Percentiles rank a stretch among this genome's conserved stretches.
phyloP scores from a whole-genome alignment of 306 rosid species.

The Malus domestica region DNA sequence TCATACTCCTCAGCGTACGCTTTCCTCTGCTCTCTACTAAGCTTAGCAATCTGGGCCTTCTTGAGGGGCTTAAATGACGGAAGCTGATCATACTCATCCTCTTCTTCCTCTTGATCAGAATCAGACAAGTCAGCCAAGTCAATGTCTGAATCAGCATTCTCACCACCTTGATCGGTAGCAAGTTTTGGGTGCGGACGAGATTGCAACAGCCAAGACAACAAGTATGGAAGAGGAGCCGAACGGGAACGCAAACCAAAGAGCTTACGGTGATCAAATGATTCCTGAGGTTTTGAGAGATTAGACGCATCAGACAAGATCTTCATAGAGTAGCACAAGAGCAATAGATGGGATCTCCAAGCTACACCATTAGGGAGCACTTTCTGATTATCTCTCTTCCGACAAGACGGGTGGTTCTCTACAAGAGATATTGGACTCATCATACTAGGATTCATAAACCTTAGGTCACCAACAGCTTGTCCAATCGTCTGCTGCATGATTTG shows the following conservation, averaged over 20 bases:
- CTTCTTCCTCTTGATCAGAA: conserved; percentile 85
- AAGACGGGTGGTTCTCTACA: conserved; percentile 91
- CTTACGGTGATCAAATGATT: conserved; percentile 63
- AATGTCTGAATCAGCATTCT: conserved; percentile 80
- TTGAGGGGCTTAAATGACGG: conserved; percentile 92
- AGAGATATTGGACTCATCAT: conserved; percentile 82
- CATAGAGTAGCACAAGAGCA: conserved; percentile 83
- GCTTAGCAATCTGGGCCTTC: conserved; percentile 80
- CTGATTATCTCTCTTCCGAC: conserved; percentile 93
- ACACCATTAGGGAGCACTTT: conserved; percentile 97
- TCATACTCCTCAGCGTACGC: conserved; percentile 94
- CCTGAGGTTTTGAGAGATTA: conserved; percentile 65
- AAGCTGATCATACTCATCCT: conserved; percentile 91
- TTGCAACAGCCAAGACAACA: conserved; percentile 83
- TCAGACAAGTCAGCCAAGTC: conserved; percentile 85
- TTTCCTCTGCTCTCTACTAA: conserved; percentile 69
- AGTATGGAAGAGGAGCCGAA: conserved; percentile 86
- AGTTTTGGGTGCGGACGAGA: conserved; percentile 90
- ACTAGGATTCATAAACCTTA: conserved; percentile 76
- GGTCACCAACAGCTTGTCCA: conserved; percentile 94
- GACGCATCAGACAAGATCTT: conserved; percentile 75
- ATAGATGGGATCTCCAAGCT: conserved; percentile 77
- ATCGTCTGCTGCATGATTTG: conserved; percentile 86
- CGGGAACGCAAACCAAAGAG: conserved; percentile 89
- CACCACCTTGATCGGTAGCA: conserved; percentile 83